Evolutionary conservation across 2,329 filamentous ascomycete species (phyloP).

Genomic region (Fusarium fujikuroi): DNA sequence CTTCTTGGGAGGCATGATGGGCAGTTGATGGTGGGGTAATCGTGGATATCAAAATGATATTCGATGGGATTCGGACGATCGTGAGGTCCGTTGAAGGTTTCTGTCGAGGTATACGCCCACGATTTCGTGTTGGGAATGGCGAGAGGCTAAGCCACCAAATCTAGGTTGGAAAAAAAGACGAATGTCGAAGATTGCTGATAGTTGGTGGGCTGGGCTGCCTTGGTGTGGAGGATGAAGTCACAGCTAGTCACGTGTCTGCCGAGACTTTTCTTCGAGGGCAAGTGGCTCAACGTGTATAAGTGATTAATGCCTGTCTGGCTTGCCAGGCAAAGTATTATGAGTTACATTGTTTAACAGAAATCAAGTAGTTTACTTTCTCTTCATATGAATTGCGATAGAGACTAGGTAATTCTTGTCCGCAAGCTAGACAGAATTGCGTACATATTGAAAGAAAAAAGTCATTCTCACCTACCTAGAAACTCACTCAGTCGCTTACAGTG

Average conservation of each 20-base stretch:
- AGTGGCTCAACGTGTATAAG: background rate
- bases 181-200: constrained; percentile 42
- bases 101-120: background rate
- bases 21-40: constrained; percentile 47
- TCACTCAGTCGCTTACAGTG: background rate
- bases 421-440: background rate
- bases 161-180: constrained; percentile 32
- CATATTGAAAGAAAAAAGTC: background rate
- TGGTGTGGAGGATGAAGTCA: constrained; percentile 46
- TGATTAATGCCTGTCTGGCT: background rate
- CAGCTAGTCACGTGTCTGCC: constrained; percentile 40
- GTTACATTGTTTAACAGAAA: background rate
- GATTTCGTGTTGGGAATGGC: constrained; percentile 24
- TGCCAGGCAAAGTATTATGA: background rate
- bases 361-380: background rate
- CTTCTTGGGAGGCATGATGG: constrained; percentile 79
- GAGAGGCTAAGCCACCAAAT: constrained; percentile 28
- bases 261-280: constrained; percentile 31
- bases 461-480: background rate
- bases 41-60: constrained; percentile 26
- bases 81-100: constrained; percentile 2
- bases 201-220: constrained; percentile 45
- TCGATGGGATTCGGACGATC: constrained; percentile 1
- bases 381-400: background rate
- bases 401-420: background rate